Percentiles rank a stretch among this genome's conserved stretches.
phyloP scores from a whole-genome alignment of 805 yeast genomes.

The Candida manassasensis region DNA sequence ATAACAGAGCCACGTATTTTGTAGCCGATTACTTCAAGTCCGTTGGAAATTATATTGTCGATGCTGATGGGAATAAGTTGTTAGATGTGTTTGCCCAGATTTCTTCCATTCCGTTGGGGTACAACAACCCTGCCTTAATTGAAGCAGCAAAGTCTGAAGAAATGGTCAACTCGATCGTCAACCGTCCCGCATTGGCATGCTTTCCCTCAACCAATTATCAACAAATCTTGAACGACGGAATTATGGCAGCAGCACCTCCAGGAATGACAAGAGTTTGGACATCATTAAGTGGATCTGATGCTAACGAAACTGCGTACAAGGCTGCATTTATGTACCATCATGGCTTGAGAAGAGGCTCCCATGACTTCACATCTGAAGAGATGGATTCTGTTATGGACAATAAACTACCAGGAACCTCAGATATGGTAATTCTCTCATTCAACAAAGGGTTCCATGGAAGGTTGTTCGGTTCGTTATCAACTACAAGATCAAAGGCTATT shows the following conservation, averaged over 20 bases:
- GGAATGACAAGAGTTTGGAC: constrained; percentile 61
- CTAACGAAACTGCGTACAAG: constrained; percentile 66
- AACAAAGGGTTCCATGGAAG: constrained; percentile 56
- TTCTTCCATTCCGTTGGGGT: constrained; percentile 40
- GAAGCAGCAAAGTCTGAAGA: constrained; percentile 35
- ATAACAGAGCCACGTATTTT: constrained; percentile 39
- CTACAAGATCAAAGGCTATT: constrained; percentile 53
- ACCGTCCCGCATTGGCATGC: constrained; percentile 43
- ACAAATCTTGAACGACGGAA: constrained; percentile 43
- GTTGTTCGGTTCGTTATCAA: constrained; percentile 50
- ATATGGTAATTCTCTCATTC: constrained; percentile 49
- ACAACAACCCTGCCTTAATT: constrained; percentile 38
- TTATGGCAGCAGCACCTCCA: constrained; percentile 61
- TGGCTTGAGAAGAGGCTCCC: constrained; percentile 46
- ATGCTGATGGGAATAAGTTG: constrained; percentile 38
- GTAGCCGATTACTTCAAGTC: constrained; percentile 37
- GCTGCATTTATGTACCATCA: constrained; percentile 68
- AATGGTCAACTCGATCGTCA: constrained; percentile 38
- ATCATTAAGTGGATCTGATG: constrained; percentile 63
- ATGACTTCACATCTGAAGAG: constrained; percentile 44
- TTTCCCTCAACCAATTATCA: constrained; percentile 49
- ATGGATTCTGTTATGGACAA: constrained; percentile 46
- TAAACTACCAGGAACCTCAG: constrained; percentile 48
- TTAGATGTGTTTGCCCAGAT: constrained; percentile 41
- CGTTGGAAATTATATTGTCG: constrained; percentile 38